Conservation (phyloP, 768 basidiomycete genomes). For the Pleurotus djamor region DNA sequence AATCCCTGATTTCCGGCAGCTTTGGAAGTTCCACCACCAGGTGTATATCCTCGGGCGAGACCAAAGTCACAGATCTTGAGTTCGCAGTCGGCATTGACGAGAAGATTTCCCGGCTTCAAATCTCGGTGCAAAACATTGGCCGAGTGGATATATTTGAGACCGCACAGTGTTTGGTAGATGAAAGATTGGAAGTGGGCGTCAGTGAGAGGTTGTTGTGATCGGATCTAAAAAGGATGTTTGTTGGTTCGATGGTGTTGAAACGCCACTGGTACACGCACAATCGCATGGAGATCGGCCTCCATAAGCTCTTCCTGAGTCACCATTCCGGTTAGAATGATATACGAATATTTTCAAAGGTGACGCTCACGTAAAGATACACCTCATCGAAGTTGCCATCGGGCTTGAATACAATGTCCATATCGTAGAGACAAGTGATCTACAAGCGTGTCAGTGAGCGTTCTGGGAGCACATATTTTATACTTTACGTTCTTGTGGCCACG, state of each 20-base stretch:
- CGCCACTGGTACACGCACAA: slow-evolving; percentile 49
- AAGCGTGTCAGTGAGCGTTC: slow-evolving; percentile 9
- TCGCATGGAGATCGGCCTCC: slow-evolving; percentile 99
- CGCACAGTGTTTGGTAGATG: slow-evolving; percentile 97
- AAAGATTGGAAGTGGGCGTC: slow-evolving; percentile 95
- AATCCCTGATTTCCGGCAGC: slow-evolving; percentile 86
- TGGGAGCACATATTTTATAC: slow-evolving; percentile 8
- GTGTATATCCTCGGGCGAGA: slow-evolving; percentile 90
- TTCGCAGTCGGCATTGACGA: slow-evolving; percentile 98
- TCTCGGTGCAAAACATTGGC: slow-evolving; percentile 98
- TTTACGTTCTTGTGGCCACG: slow-evolving; percentile 97
- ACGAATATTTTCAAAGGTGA: not conserved
- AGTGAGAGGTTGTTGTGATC: slow-evolving; percentile 84
- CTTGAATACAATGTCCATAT: slow-evolving; percentile 97
- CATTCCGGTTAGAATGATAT: not conserved
- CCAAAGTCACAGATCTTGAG: slow-evolving; percentile 99
- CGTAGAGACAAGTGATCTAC: slow-evolving; percentile 95
- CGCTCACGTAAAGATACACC: slow-evolving; percentile 85
- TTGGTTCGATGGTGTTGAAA: not conserved
- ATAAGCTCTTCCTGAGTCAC: slow-evolving; percentile 88
- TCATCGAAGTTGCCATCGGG: slow-evolving; percentile 92
- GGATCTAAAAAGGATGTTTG: slow-evolving; percentile 47
- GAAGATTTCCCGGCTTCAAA: slow-evolving; percentile 91
- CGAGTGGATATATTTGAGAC: slow-evolving; percentile 97
- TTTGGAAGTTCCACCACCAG: slow-evolving; percentile 71